Evolutionary conservation across 257 asterid genomes (phyloP).

Genomic region (Galeopsis tetrahit): DNA sequence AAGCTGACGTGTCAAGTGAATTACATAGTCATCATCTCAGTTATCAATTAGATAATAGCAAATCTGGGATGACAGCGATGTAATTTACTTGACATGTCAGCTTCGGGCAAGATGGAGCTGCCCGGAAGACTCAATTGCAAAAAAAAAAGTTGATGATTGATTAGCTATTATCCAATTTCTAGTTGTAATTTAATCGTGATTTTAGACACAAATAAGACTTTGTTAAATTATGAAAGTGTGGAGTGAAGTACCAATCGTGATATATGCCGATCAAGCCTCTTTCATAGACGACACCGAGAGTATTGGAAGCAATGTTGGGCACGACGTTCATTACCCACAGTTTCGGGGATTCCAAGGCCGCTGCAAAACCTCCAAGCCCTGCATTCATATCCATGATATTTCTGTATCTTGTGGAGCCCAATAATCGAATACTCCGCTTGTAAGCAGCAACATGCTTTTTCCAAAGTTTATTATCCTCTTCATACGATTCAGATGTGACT

Average conservation of each 20-base stretch:
- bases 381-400: conserved; percentile 98
- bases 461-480: conserved; percentile 78
- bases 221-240: conserved; percentile 1
- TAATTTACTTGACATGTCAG: too few species aligned
- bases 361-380: conserved; percentile 91
- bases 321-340: conserved; percentile 95
- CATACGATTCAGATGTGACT: conserved; percentile 59
- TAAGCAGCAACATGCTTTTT: conserved; percentile 64
- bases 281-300: conserved; percentile 73
- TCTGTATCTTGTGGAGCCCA: conserved; percentile 74
- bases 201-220: too few species aligned
- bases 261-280: conserved; percentile 92
- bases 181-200: too few species aligned
- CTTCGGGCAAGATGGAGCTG: too few species aligned
- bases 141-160: too few species aligned
- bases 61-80: too few species aligned
- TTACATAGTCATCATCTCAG: too few species aligned
- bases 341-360: conserved; percentile 75
- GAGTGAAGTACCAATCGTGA: conserved; percentile 79
- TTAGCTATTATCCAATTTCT: too few species aligned
- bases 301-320: conserved; percentile 71
- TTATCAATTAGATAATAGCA: too few species aligned
- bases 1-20: too few species aligned
- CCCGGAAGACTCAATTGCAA: too few species aligned
- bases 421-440: conserved; percentile 57